Evolutionary conservation across 1,284 basidiomycete genomes (phyloP), one percentile per base, ranked within the genome.

Genomic region (Trametes versicolor): DNA sequence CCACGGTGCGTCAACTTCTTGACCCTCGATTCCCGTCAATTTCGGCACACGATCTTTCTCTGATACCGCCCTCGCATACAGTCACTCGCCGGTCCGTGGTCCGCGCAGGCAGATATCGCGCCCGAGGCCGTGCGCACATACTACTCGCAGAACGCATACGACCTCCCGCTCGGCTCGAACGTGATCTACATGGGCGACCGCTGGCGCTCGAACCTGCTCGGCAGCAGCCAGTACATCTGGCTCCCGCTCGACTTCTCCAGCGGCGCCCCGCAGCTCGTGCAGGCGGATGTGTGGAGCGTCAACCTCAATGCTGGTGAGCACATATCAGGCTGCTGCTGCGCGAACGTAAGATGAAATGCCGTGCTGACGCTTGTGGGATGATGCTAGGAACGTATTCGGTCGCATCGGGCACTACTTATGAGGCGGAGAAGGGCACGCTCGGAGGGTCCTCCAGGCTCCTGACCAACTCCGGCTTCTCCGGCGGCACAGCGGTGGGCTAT

Each of bases 151-250:
- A 89, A 89, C 74, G 79, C 83, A 10, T 88, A 79, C 71, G 85
- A 88, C 71, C 74, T 88, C 55, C 79, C 81, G 10, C 75, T 88
- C 49, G 85, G 81, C 10, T 77, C 77, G 4, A 83, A 82, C 66
- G 83, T 81, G 1, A 82, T 89, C 62, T 89, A 89, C 73, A 87
- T 88, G 85, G 87, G 87, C 50, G 88, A 90, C 72, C 82, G 87
- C 48, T 90, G 87, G 88, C 77, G 85, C 23, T 81, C 85, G n/a
- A 72, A 73, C 47, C 70, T 85, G 9, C 80, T 89, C 5, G 87
- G 87, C 13, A 86, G 82, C 68, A 87, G 85, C 70, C 76, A 80
- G 51, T 89, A 89, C 74, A 84, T 88, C 49, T 89, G 87, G 87
- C 83, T 84, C 65, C 87, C 87, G 2, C 72, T 89, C 60, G 81